Conservation (phyloP, 2,329 filamentous ascomycete genomes). For the Diaporthe capsici region DNA sequence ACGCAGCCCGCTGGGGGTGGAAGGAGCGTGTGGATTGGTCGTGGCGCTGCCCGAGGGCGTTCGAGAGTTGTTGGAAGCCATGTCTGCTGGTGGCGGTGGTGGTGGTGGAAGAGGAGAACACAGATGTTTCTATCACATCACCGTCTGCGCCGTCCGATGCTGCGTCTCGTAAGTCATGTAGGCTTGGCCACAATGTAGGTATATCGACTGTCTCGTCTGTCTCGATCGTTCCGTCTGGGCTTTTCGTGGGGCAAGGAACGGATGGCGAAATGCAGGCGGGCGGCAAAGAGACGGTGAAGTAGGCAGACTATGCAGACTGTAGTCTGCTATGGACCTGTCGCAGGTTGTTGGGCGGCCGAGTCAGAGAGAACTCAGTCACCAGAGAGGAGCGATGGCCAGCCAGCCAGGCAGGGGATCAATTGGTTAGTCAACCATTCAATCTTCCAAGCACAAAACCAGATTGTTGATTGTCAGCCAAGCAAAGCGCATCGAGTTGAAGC, state of each 20-base stretch:
- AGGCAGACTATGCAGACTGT: not conserved
- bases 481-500: slow-evolving; percentile 5
- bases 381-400: not conserved
- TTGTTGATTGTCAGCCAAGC: slow-evolving; percentile 5
- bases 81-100: not conserved
- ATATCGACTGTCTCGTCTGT: not conserved
- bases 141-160: slow-evolving; percentile 19
- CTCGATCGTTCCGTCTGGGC: not conserved
- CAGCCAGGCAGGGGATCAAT: not conserved
- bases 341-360: slow-evolving; percentile 9
- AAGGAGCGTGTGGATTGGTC: slow-evolving; percentile 53
- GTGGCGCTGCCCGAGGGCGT: slow-evolving; percentile 26
- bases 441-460: not conserved
- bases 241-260: not conserved
- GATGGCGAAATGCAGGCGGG: not conserved
- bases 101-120: not conserved
- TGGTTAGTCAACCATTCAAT: slow-evolving; percentile 7
- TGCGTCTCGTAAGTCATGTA: not conserved
- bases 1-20: slow-evolving; percentile 61
- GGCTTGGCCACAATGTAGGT: not conserved
- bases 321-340: not conserved
- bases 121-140: slow-evolving; percentile 1
- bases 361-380: not conserved
- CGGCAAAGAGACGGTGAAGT: slow-evolving; percentile 5
- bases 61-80: slow-evolving; percentile 35